Evolutionary conservation across 2,329 filamentous ascomycete genomes (phyloP), one percentile per base, ranked within the genome.

Genomic region (Chaetomium strumarium): DNA sequence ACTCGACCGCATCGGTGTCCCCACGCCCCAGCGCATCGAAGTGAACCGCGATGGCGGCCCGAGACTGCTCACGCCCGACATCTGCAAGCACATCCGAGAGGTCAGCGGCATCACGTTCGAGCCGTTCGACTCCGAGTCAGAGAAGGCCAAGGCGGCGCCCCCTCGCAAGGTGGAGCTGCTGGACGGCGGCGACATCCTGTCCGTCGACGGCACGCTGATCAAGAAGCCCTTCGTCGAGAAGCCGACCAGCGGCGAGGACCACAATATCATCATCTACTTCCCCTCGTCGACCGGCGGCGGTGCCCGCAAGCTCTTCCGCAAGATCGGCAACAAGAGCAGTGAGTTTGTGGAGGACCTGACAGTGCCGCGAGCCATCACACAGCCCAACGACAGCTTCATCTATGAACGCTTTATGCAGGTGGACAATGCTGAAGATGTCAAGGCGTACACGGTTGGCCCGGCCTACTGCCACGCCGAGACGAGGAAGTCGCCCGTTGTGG

Each of bases 201-300:
- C 86, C 39, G 92, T 99, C 10, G 92, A 99, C 66, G 93, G 92
- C 11, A 77, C 80, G 38, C 69, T 84, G 4, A 78, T 99, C 42
- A 85, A 80, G 62, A 99, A 99, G 66, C 93, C 93, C 0, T 99
- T 99, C 65, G 93, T 99, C 36, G 93, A 99, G 67, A 99, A 99
- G 68, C 93, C 93, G 0, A 91, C 90, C n/a, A 96, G 89, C 65
- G 93, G 93, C 33, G 93, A 99, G 70, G 92, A 99, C 64, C 93
- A 99, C 72, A 99, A 99, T 67, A 96, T 99, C 63, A 87, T 95
- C 70, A 96, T 99, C 51, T 99, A 97, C 72, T 97, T 95, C 64
- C 89, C 92, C 19, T 87, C 85, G 57, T 86, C 88, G 39, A 81
- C 88, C 44, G 90, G 91, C 4, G 91, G 92, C 44, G 93, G 93